These are phyloP conservation scores for Daedalea quercina DNA, from an alignment of 768 basidiomycete genomes.

Conservation along the genomic window DNA sequence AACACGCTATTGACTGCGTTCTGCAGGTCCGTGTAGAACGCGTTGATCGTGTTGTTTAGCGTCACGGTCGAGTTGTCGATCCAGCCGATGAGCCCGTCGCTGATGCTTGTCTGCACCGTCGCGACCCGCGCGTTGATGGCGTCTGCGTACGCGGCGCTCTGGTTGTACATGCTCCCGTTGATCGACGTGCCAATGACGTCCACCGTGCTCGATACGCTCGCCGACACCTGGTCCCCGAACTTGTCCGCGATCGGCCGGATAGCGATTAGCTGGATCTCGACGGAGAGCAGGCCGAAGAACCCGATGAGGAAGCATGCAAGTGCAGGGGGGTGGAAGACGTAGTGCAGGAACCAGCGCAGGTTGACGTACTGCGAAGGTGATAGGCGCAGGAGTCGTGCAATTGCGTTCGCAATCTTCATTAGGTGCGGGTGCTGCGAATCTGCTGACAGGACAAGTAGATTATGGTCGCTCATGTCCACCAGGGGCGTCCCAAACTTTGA, in stretches of 20 bases:
- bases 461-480: constrained; percentile 64
- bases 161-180: constrained; percentile 78
- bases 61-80: constrained; percentile 84
- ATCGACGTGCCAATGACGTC: constrained; percentile 66
- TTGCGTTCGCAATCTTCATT: constrained; percentile 50
- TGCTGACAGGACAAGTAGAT: constrained; percentile 68
- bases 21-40: constrained; percentile 85
- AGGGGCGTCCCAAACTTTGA: constrained; percentile 32
- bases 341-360: constrained; percentile 84
- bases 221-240: constrained; percentile 55
- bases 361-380: constrained; percentile 58
- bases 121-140: constrained; percentile 69
- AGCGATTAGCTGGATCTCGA: constrained; percentile 82
- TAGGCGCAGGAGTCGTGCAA: constrained; percentile 47
- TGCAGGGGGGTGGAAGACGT: constrained; percentile 88
- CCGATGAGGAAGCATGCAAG: constrained; percentile 90
- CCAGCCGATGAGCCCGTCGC: constrained; percentile 91
- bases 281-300: constrained; percentile 80
- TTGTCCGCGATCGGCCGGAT: constrained; percentile 65
- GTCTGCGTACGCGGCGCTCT: constrained; percentile 73
- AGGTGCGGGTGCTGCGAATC: constrained; percentile 69
- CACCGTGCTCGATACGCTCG: constrained; percentile 60
- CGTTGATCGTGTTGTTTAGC: constrained; percentile 79
- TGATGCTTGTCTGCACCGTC: constrained; percentile 66
- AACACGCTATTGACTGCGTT: constrained; percentile 71